Base-by-base conservation (phyloP, 139 green algal genomes). In the Chlamydomonas schloesseri region DNA sequence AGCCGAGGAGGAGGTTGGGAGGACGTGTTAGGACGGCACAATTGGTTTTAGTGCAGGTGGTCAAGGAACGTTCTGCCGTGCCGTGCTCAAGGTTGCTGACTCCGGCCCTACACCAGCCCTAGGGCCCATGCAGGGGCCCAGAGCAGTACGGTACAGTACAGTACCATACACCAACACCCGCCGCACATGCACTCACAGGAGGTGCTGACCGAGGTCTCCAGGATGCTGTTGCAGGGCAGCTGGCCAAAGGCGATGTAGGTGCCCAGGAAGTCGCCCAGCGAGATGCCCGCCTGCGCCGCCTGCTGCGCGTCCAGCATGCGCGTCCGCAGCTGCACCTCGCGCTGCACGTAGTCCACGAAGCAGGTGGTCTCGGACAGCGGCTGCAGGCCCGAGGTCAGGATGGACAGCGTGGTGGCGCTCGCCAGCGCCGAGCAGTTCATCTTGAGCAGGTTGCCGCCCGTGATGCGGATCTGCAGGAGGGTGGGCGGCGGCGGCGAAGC, bases 381-480 rank as follows among this genome's bases (percentile, higher is more conserved):
- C 28, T 20, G 11, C 64, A 64, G 26, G 2, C 64, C 64, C 9
- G 42, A 23, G 42, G 77, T 37, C 15, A 17, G 64, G 17, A 84
- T 20, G 3, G 77, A 24, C 62, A 74, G 29, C 15, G 74, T 65
- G 29, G 74, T 3, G 15, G 77, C 42, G n/a, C 28, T 14, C 1
- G 28, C 13, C 33, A 84, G 64, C 23, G 62, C 42, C 29, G 77
- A 53, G 77, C 77, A 84, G 62, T 84, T 84, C 64, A 84, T 75
- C 42, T 24, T 37, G 37, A 62, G 50, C 34, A 83, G 42, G 36
- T 4, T 2, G 20, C 24, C n/a, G 65, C 65, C 74, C 28, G 62
- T 84, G 64, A 84, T 65, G 20, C 23, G 29, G 42, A 84, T 11
- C 76, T 72, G 57, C 29, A 78, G 71, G 71, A 78, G 65, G 73